A percentile compares a stretch with the other conserved stretches of the same genome.
Evolutionary conservation across 1,139 yeast genomes (phyloP).

Genomic region (Yamadazyma diddensiae): DNA sequence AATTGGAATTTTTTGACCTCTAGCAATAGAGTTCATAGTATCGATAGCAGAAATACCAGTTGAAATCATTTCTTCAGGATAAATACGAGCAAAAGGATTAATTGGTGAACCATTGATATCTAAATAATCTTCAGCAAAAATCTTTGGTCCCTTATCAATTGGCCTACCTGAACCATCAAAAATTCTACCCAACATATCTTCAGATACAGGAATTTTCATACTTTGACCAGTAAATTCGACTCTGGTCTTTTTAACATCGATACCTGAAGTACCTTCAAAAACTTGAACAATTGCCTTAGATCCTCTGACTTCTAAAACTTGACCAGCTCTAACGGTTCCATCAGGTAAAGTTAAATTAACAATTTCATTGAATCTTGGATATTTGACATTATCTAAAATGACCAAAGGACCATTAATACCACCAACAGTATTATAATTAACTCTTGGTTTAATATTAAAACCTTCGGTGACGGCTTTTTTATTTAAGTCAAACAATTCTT

Average conservation of each 20-base stretch:
- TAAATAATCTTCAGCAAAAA: constrained; percentile 95
- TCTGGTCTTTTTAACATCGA: constrained; percentile 94
- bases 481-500: constrained; percentile 72
- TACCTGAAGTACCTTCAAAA: constrained; percentile 96
- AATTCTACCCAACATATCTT: constrained; percentile 95
- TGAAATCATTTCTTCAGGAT: constrained; percentile 99
- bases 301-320: constrained; percentile 96
- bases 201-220: constrained; percentile 91
- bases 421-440: constrained; percentile 92
- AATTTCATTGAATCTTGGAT: constrained; percentile 94
- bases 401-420: constrained; percentile 99
- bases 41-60: constrained; percentile 98
- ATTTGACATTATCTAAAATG: constrained; percentile 91
- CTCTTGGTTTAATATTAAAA: constrained; percentile 84
- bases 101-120: constrained; percentile 99
- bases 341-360: constrained; percentile 95
- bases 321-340: constrained; percentile 93
- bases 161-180: constrained; percentile 99
- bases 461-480: constrained; percentile 91
- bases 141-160: constrained; percentile 96
- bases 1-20: constrained; percentile 99
- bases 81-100: constrained; percentile 95
- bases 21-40: constrained; percentile 98
- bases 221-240: constrained; percentile 96
- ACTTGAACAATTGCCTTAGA: constrained; percentile 97